Evolutionary conservation across 169 alveolate genomes (phyloP), one percentile per base, ranked within the genome.

Genomic region (Cryptosporidium bovis): DNA sequence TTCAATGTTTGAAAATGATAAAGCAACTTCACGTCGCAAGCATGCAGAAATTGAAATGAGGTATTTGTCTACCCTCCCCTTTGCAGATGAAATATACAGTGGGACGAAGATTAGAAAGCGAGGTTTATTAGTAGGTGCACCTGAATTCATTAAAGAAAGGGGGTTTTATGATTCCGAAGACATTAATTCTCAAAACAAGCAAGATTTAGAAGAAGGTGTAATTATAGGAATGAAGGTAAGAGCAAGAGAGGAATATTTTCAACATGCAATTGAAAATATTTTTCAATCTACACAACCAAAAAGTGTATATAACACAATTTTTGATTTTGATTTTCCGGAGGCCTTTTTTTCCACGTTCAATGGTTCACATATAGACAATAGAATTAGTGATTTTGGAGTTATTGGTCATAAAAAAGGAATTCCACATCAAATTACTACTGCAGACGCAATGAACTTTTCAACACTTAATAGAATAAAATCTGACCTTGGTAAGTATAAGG

Each of bases 351-450:
- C 71, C 15, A 60, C 20, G n/a, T 58, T 12, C 51, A 29, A 34
- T 56, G 27, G 87, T 20, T 15, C 27, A 66, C 24, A n/a, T 18
- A 66, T 31, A 34, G 33, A 60, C 24, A 51, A 55, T 16, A 20
- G 18, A 16, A 36, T 29, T 34, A 18, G 24, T 16, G 66, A 56
- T 20, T 51, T 31, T 55, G 27, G 51, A 3, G 8, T 18, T 4
- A 8, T 46, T 1, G 64, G 46, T 58, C 12, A 56, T 3, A 62
- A 64, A 36, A 56, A 29, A 51, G 66, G 10, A 46, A 77, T 77
- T 24, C 87, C 87, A 24, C 71, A 77, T 18, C 56, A 62, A 60
- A 77, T 77, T 58, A 77, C 87, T n/a, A 77, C 64, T 18, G 87
- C 87, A 0, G 87, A 56, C 12, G 27, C 71, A 60, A 77, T 60